These are phyloP conservation scores for Suillus brevipes DNA, from an alignment of 768 basidiomycete species.

Conservation along the genomic window DNA sequence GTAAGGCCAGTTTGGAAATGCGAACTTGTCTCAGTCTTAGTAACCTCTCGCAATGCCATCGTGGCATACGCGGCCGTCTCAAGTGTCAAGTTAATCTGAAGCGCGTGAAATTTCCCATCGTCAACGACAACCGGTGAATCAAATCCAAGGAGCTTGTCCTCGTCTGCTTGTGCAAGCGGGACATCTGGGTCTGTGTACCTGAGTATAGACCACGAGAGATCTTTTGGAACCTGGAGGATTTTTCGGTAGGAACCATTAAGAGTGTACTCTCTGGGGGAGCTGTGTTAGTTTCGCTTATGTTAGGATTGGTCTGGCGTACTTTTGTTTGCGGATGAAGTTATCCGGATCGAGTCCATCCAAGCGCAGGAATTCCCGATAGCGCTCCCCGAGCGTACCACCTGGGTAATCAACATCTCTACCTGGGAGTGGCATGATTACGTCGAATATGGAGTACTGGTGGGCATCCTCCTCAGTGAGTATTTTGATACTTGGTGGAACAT, in stretches of 20 bases:
- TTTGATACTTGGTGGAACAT: constrained; percentile 66
- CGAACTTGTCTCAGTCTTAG: constrained; percentile 93
- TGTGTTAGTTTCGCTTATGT: constrained; percentile 12
- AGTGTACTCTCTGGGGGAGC: constrained; percentile 73
- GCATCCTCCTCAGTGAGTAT: constrained; percentile 77
- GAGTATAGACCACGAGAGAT: constrained; percentile 79
- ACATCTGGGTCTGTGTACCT: constrained; percentile 94
- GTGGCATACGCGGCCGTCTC: constrained; percentile 96
- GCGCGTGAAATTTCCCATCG: constrained; percentile 82
- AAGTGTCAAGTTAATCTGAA: constrained; percentile 83
- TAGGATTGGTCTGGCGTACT: constrained; percentile 45
- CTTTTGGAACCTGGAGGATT: constrained; percentile 82
- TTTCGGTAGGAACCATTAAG: constrained; percentile 92
- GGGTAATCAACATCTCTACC: constrained; percentile 95
- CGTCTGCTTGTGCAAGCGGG: constrained; percentile 90
- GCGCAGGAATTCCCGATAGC: constrained; percentile 77
- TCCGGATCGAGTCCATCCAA: constrained; percentile 90
- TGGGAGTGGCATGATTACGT: constrained; percentile 96
- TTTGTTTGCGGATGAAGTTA: constrained; percentile 88
- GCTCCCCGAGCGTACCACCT: constrained; percentile 81
- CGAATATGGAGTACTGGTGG: constrained; percentile 82
- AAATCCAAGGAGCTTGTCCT: constrained; percentile 85
- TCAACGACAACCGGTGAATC: constrained; percentile 66
- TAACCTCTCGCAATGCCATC: constrained; percentile 94
- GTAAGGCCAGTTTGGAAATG: constrained; percentile 86